Evolutionary conservation across 2,329 filamentous ascomycete species (phyloP), one percentile per base, ranked within the genome.

Genomic region (Zymoseptoria pseudotritici): DNA sequence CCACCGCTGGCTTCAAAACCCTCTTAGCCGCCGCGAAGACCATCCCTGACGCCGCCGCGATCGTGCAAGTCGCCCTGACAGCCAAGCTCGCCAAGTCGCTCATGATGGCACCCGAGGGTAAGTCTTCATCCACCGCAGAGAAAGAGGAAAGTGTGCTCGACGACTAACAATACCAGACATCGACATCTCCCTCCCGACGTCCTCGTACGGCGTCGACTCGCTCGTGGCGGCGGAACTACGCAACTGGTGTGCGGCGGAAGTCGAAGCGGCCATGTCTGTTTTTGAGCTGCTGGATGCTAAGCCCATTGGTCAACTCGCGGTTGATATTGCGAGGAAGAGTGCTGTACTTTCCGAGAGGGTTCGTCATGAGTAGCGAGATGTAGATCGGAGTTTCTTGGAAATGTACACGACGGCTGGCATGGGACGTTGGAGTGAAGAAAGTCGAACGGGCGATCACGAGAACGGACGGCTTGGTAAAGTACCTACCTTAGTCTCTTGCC

Each of bases 181-280:
- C 46, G 46, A 50, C 46, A 50, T 20, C 17, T 50, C 46, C 6
- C 46, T 50, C 6, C 46, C 46, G 6, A 50, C 46, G 1, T 50
- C 46, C 9, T 50, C 54, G 0, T 62, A 63, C 24, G 62, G 64
- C 5, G 60, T 66, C 3, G 60, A 66, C 29, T 56, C 50, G n/a
- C 58, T 64, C 2, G 62, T 66, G 21, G 62, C 64, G 0, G 53
- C 61, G 7, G 64, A 66, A 49, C 54, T 66, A 4, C 49, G 62
- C 10, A 64, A 62, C n/a, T 66, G 62, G 62, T 50, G 46, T 20
- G 20, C 46, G 8, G 20, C 20, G 46, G 46, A 50, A 50, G 46
- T 50, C 46, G 20, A 50, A 20, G 46, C 46, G 17, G 46, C 13
- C 46, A 50, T 50, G 46, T 50, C 46, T 50, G 46, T 50, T 1